Conservation (phyloP, 2,329 filamentous ascomycete species). For the Stagonosporopsis vannaccii region DNA sequence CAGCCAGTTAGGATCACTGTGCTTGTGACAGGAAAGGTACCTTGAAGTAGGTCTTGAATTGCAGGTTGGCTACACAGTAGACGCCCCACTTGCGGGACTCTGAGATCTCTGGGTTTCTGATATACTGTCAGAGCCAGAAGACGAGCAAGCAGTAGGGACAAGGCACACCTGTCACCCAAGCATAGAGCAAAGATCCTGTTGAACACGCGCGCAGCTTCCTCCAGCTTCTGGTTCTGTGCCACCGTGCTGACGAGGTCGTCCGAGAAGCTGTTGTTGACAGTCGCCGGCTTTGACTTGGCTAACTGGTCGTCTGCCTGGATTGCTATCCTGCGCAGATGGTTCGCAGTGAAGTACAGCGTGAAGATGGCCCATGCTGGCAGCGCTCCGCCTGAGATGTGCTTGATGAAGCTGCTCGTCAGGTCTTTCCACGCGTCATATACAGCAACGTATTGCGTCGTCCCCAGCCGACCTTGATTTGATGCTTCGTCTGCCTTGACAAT, state of each 20-base stretch:
- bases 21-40: constrained; percentile 38
- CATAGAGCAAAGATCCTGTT: constrained; percentile 93
- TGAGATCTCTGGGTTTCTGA: constrained; percentile 78
- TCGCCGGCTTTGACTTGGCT: constrained; percentile 57
- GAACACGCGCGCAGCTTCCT: constrained; percentile 88
- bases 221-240: constrained; percentile 80
- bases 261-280: constrained; percentile 65
- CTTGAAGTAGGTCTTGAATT: constrained; percentile 99
- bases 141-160: constrained; percentile 22
- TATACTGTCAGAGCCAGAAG: constrained; percentile 27
- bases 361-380: constrained; percentile 94
- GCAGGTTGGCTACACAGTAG: constrained; percentile 90
- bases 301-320: constrained; percentile 84
- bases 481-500: constrained; percentile 71
- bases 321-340: constrained; percentile 85
- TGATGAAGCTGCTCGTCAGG: constrained; percentile 75
- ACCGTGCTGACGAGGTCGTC: constrained; percentile 77
- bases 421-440: constrained; percentile 93
- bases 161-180: constrained; percentile 77
- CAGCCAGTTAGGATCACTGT: constrained; percentile 1
- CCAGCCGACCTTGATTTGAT: constrained; percentile 51
- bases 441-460: constrained; percentile 73
- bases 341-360: constrained; percentile 85
- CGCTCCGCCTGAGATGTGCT: constrained; percentile 77
- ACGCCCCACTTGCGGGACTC: constrained; percentile 98